Evolutionary conservation across 208 protist genomes (phyloP), one percentile per base, ranked within the genome.

Genomic region (Trypanosoma mega): DNA sequence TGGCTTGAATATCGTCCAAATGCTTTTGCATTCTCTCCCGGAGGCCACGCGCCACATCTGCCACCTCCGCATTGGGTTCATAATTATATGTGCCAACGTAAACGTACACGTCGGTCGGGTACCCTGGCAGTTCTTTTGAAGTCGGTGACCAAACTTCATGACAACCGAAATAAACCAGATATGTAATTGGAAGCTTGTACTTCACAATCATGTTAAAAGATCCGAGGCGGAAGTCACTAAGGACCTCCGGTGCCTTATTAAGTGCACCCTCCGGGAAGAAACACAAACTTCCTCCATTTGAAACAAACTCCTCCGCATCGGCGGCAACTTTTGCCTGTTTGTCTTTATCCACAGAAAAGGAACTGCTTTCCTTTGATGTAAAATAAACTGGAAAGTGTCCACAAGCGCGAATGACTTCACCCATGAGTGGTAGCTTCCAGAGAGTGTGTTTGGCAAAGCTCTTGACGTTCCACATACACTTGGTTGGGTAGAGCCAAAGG

Each of bases 371-470:
- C 24, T 81, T 55, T 14, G 79, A 85, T 48, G 36, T 82, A 61
- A 94, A 96, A 69, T 94, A 86, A 12, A 96, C 87, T 0, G 78
- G 87, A 41, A 93, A 84, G 57, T 94, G 87, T 0, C 85, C 85
- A 51, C 85, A 92, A 12, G 52, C 52, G 21, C 67, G 56, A 37
- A 94, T 80, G 18, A 96, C 73, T 9, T 63, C 49, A 39, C 90
- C 87, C 63, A 93, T 81, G 20, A 96, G 51, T 7, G 90, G 87
- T 30, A 96, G 11, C 5, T 70, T 80, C 55, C 71, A 71, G 47
- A 96, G 69, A 3, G 69, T 62, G 2, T 75, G 71, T 72, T 96
- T 94, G 31, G 74, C 76, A 50, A 94, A 87, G 2, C 86, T 85
- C 60, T 85, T 86, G 44, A 67, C 68, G 9, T 53, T 73, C 39